phyloP scores from a whole-genome alignment of 108 stramenopile species.

The Craspedostauros australis region DNA sequence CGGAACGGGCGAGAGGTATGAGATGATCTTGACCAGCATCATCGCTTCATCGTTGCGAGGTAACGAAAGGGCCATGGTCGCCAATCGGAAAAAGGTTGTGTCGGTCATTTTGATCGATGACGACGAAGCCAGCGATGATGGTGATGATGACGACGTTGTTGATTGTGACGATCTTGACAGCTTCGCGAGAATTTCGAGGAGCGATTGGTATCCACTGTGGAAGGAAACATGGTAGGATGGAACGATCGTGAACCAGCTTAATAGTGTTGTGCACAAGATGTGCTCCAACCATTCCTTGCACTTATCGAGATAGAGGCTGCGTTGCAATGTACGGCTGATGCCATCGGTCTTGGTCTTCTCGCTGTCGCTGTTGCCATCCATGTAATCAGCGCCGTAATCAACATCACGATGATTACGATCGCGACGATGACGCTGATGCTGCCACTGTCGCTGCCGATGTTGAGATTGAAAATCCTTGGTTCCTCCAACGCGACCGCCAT shows the following conservation, averaged over 20 bases:
- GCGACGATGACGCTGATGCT: too few relatives aligned
- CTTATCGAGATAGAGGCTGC: not conserved
- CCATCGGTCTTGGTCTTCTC: too few relatives aligned
- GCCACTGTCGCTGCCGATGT: too few relatives aligned
- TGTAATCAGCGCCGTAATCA: too few relatives aligned
- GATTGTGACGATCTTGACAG: not conserved
- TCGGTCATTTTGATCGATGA: slow-evolving; percentile 6
- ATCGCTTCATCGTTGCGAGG: not conserved
- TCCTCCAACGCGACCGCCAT: too few relatives aligned
- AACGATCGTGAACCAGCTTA: slow-evolving; percentile 14
- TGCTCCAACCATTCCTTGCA: slow-evolving; percentile 12
- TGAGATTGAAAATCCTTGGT: too few relatives aligned
- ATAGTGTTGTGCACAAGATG: slow-evolving; percentile 11
- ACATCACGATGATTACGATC: too few relatives aligned
- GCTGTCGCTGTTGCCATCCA: too few relatives aligned
- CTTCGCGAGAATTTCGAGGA: too few relatives aligned
- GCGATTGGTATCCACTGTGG: too few relatives aligned
- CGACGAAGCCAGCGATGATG: too few relatives aligned
- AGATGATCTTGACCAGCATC: not conserved
- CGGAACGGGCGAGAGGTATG: slow-evolving; percentile 4
- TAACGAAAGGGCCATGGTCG: slow-evolving; percentile 1
- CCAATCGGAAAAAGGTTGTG: slow-evolving; percentile 4
- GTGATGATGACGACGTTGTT: too few relatives aligned
- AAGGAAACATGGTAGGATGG: slow-evolving; percentile 25
- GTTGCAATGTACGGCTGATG: not conserved